Evolutionary conservation across 1,284 basidiomycete genomes (phyloP).

Genomic region (Papiliotrema terrestris): DNA sequence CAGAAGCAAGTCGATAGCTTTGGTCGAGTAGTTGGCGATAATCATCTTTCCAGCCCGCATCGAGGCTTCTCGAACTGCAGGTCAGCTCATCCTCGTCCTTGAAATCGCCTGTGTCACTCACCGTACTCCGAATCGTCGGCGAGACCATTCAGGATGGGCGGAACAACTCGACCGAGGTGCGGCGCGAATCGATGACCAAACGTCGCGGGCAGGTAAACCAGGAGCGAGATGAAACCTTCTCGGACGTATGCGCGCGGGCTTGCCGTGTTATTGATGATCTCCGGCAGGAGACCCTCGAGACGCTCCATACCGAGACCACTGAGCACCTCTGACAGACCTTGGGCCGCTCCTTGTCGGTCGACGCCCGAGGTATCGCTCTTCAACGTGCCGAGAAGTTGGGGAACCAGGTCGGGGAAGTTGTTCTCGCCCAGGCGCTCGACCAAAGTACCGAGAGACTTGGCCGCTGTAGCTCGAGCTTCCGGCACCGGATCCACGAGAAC

Average conservation of each 20-base stretch:
- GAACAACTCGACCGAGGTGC: conserved; percentile 89
- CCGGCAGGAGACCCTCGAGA: conserved; percentile 88
- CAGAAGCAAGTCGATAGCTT: conserved; percentile 88
- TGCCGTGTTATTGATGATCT: conserved; percentile 87
- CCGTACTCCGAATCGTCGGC: conserved; percentile 88
- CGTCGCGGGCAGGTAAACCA: conserved; percentile 93
- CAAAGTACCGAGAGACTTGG: conserved; percentile 94
- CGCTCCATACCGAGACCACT: conserved; percentile 96
- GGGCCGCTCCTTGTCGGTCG: conserved; percentile 92
- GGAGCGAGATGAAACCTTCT: conserved; percentile 96
- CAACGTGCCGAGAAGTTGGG: conserved; percentile 81
- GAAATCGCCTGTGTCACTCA: conserved; percentile 10
- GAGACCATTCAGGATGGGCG: conserved; percentile 87
- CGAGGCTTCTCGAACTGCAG: conserved; percentile 77
- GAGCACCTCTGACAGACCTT: conserved; percentile 93
- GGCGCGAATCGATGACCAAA: conserved; percentile 94
- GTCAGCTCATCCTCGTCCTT: not conserved
- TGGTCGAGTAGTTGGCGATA: conserved; percentile 88
- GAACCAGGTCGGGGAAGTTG: conserved; percentile 93
- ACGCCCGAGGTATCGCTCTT: conserved; percentile 94
- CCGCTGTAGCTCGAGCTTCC: conserved; percentile 93
- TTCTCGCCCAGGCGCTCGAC: conserved; percentile 93
- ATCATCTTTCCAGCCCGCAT: conserved; percentile 99
- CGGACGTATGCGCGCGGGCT: conserved; percentile 87
- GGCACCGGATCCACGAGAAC: conserved; percentile 95